Evolutionary conservation across 257 asterid species (phyloP).

Genomic region (Jasminum sambac): DNA sequence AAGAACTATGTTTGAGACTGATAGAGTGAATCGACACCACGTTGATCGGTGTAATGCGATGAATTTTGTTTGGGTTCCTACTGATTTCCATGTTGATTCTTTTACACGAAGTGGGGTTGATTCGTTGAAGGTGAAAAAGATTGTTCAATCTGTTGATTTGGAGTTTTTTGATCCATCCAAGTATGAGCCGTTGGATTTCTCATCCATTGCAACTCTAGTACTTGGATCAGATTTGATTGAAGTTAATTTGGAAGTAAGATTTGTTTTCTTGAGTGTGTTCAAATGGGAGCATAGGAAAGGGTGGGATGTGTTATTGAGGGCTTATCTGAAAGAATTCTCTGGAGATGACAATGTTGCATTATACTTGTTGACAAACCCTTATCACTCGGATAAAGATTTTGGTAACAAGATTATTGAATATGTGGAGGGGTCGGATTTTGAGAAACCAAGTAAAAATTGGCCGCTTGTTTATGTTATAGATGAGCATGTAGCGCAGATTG

Average conservation of each 20-base stretch:
- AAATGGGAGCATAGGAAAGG: conserved; percentile 93
- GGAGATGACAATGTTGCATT: conserved; percentile 51
- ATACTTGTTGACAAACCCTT: conserved; percentile 66
- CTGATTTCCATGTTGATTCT: conserved; percentile 68
- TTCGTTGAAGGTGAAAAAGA: conserved; percentile 59
- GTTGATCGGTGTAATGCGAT: conserved; percentile 63
- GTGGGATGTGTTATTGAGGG: conserved; percentile 76
- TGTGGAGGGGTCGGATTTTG: conserved; percentile 52
- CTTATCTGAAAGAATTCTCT: conserved; percentile 67
- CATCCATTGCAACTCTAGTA: conserved; percentile 38
- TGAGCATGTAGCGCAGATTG: conserved; percentile 67
- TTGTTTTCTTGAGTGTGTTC: conserved; percentile 74
- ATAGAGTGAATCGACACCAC: conserved; percentile 61
- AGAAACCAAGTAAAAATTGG: conserved; percentile 54
- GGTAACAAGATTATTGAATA: conserved; percentile 56
- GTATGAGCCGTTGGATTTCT: conserved; percentile 54
- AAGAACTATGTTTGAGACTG: conserved; percentile 95
- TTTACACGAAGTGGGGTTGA: conserved; percentile 75
- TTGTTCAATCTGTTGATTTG: conserved; percentile 78
- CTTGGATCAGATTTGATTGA: conserved; percentile 36
- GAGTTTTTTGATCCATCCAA: conserved; percentile 60
- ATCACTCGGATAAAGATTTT: conserved; percentile 64
- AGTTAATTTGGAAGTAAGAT: conserved; percentile 21
- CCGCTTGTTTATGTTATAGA: conserved; percentile 63
- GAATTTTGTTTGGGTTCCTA: conserved; percentile 93